These are phyloP conservation scores for Kazachstania africana DNA, from an alignment of 805 yeast species.

Conservation along the genomic window DNA sequence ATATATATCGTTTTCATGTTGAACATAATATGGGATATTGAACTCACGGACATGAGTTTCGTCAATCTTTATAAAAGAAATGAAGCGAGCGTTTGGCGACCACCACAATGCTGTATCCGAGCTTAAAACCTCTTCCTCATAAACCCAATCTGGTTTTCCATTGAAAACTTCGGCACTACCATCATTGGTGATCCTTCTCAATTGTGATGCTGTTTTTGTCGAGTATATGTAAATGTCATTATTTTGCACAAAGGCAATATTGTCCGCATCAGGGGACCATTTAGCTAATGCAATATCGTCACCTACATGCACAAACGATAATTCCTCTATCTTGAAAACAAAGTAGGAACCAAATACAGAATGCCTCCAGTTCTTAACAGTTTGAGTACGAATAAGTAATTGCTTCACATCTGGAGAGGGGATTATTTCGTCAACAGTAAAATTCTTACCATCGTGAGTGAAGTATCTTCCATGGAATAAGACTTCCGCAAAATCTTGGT, in stretches of 20 bases:
- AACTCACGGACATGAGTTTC: constrained; percentile 65
- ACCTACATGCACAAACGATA: constrained; percentile 18
- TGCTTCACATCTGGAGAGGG: constrained; percentile 57
- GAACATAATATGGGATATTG: constrained; percentile 66
- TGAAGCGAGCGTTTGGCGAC: constrained; percentile 61
- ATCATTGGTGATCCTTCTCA: constrained; percentile 48
- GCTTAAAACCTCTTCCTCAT: constrained; percentile 78
- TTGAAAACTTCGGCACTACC: constrained; percentile 65
- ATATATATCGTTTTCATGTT: constrained; percentile 39
- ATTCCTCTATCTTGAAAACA: constrained; percentile 27
- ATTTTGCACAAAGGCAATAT: constrained; percentile 54
- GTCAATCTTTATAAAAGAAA: constrained; percentile 56
- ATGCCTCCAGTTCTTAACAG: constrained; percentile 48
- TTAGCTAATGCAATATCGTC: constrained; percentile 36
- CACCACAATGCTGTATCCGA: constrained; percentile 73
- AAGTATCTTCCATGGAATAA: constrained; percentile 42
- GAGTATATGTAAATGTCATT: constrained; percentile 58
- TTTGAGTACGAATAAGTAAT: constrained; percentile 51
- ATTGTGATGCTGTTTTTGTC: constrained; percentile 15
- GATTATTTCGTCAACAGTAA: constrained; percentile 39
- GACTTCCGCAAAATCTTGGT: constrained; percentile 28
- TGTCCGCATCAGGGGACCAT: constrained; percentile 66
- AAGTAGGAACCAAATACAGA: constrained; percentile 35
- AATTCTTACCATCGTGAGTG: constrained; percentile 27
- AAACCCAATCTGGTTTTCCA: constrained; percentile 92